Evolutionary conservation across 2,329 filamentous ascomycete species (phyloP), one percentile per base, ranked within the genome.

Genomic region (Phialocephala sp.): DNA sequence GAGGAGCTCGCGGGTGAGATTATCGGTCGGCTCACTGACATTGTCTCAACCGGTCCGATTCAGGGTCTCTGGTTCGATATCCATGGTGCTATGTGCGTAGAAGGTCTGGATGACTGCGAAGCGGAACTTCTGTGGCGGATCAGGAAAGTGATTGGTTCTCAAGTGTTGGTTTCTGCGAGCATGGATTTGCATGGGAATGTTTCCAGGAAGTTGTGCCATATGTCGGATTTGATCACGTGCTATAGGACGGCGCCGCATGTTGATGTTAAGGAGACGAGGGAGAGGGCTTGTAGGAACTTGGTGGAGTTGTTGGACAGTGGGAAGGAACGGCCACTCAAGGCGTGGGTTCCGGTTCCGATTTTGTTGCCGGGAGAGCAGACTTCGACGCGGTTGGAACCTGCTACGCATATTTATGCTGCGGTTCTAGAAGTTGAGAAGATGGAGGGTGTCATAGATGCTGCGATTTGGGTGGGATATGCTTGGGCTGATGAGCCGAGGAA

Each of bases 131-230:
- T 85, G 22, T 72, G 73, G 14, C 80, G 82, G 0, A 78, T 84
- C 14, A 77, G 83, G 2, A 65, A 58, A 0, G 79, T 84, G 2
- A 78, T 84, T 22, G 83, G 84, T 0, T 73, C 78, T 0, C 71
- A 79, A 22, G 80, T 82, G 8, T 64, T 85, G 14, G 81, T 85
- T 6, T 85, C 83, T 1, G 81, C 84, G 0, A 84, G 82, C 0
- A 85, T 85, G 83, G 84, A 86, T 69, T 75, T 86, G 20, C 84
- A 86, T 70, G 84, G 84, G 2, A 85, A 86, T 67, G 83, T 86
- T 8, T 84, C 83, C 9, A 77, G 78, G 6, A 75, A 79, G 47
- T 75, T 85, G 15, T 82, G 77, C 1, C 82, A 85, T 67, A 79
- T 80, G 75, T 79, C 79, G 2, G 84, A 85, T 69, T 70, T 85